Base-by-base conservation (phyloP, 148 eudicot genomes). In the Rheum nobile region DNA sequence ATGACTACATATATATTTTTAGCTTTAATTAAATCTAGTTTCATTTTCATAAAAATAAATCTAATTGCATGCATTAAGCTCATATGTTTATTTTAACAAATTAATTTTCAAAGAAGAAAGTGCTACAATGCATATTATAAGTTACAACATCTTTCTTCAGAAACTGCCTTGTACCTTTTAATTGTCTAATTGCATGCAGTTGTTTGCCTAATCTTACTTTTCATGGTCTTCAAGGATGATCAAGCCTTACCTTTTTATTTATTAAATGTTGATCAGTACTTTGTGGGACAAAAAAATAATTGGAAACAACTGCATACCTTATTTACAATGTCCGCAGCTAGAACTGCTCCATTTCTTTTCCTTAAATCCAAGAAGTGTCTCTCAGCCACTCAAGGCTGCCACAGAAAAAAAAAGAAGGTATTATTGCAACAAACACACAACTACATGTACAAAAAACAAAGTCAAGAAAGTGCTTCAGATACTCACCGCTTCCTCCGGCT, bases 281-380 rank as follows among this genome's bases (percentile, higher is more conserved):
- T n/a, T n/a, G 70, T 65, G 70, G 70, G 32, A 7, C 38, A 32
- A 32, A 65, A 31, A 16, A 22, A 39, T 71, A n/a, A 2, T 46
- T 72, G 34, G 61, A 71, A 75, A n/a, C 16, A 42, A 43, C 39
- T 63, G 21, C 67, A 12, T 80, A 95, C 99, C 99, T 83, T 86
- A 83, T 95, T 95, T 72, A 95, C 90, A 79, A 95, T 97, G 86
- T 95, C 92, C 79, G 85, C 87, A 24, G 90, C 88, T 67, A 91
- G 16, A 71, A 95, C 99, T 80, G 92, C 86, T 79, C 97, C 99
- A 78, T 92, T 90, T 83, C 92, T 86, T 84, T 91, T 92, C 79
- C 94, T 87, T 47, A 95, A 73, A 83, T 95, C 99, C 83, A 87
- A 67, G 71, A 90, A 90, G 83, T 95, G 99, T 72, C 96, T 79